These are phyloP conservation scores for Poa pratensis DNA, from an alignment of 176 grass and related monocot species.

Conservation along the genomic window DNA sequence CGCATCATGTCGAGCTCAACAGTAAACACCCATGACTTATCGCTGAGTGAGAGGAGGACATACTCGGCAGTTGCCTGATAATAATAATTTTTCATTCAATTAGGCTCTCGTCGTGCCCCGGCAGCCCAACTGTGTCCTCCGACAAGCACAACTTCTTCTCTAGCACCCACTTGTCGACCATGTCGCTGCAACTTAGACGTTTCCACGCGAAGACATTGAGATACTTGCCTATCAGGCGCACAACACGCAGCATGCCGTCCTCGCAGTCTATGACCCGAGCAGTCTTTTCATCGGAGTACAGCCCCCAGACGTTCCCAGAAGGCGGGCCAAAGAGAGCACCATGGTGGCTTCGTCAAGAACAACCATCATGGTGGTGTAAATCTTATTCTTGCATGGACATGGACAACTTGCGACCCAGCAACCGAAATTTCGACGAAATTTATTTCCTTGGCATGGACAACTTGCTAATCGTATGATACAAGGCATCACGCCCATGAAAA, in stretches of 20 bases:
- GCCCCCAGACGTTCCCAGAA: background rate
- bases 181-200: too few species aligned
- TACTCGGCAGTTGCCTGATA: background rate
- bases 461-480: too few species aligned
- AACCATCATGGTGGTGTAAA: conserved; percentile 11
- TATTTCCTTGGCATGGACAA: too few species aligned
- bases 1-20: conserved; percentile 1
- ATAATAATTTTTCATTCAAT: too few species aligned
- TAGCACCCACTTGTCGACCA: background rate
- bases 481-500: too few species aligned
- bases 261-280: background rate
- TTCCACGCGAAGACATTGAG: background rate
- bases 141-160: conserved; percentile 9
- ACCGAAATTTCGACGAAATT: too few species aligned
- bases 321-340: background rate
- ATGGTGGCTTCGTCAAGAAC: background rate
- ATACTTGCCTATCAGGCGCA: background rate
- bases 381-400: too few species aligned
- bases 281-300: background rate
- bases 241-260: background rate
- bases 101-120: too few species aligned
- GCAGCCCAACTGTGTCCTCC: background rate
- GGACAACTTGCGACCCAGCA: too few species aligned
- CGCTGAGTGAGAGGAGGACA: background rate
- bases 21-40: conserved; percentile 29